Evolutionary conservation across 2,329 filamentous ascomycete genomes (phyloP), one percentile per base, ranked within the genome.

Genomic region (Aureobasidium sp.): DNA sequence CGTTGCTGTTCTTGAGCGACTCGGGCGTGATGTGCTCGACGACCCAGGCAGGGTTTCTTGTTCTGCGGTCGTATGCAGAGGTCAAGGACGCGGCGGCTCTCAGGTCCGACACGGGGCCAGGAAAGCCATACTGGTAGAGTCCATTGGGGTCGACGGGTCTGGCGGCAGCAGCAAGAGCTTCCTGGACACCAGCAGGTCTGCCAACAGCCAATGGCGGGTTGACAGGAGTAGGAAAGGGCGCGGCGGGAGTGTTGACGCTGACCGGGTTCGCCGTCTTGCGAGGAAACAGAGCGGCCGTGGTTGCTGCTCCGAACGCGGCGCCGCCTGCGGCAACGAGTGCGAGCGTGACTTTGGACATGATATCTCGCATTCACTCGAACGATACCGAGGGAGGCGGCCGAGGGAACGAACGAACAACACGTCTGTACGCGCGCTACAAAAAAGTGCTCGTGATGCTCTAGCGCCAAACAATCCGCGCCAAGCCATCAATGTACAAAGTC

Each of bases 21-120:
- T 85, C 84, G 1, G 91, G 86, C 0, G 94, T 99, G 76, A 99
- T 97, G 80, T 99, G 94, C 79, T 99, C 94, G 66, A 88, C 78
- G 22, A 80, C 94, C 93, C 93, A 99, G 74, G 89, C 84, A 34
- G 94, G 94, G 77, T 99, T 99, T 72, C 92, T 86, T 47, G 86
- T 88, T 65, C 90, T 87, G 31, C 94, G 90, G 78, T 99, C 93
- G 82, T 88, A 99, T 69, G 89, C 87, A 36, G 92, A 96, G 67
- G 92, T 83, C 60, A 97, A 83, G 37, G 90, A 89, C 29, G 85
- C 79, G 41, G 91, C 87, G 61, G 82, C 83, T 61, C 91, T 87
- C 47, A 96, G 81, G 76, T 99, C 94, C 70, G 87, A 82, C 42
- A 96, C 79, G 36, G 94, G 94, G 63, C 94, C 94, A 0, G 94